Evolutionary conservation across 2,329 filamentous ascomycete genomes (phyloP), one percentile per base, ranked within the genome.

Genomic region (Aspergillus aculeatinus): DNA sequence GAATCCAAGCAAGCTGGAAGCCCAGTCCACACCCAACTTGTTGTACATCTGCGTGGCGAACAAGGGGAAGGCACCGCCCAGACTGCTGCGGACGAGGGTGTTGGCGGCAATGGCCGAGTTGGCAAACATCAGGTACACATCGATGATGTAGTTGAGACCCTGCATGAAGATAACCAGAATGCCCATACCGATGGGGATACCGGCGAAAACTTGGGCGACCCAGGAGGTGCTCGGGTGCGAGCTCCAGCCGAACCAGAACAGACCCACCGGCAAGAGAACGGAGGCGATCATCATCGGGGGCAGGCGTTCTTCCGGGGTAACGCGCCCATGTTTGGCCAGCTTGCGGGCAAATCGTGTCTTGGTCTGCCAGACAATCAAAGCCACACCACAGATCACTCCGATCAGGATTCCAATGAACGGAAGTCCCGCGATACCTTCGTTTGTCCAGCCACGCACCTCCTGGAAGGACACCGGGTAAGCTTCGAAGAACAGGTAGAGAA

Each of bases 161-260:
- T 75, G 72, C 65, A 76, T 68, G 75, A 75, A 81, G 58, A 69
- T 77, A 23, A 82, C 72, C 58, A 76, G 68, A 57, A 75, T 71
- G 4, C 74, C 74, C 61, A 77, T 76, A 0, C 80, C 81, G 25
- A 80, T 73, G 44, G 74, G 73, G 0, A 80, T 65, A 2, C 76
- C 78, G 4, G 77, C 72, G 3, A 81, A 66, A 1, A 80, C 77
- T 44, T 80, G 78, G 1, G 77, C 74, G 16, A 80, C 75, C 79
- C 79, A 82, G 12, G 70, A 74, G 35, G 79, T 76, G 31, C 72
- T 61, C 3, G 71, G 70, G 52, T 71, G 73, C 0, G 76, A 77
- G 9, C 75, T 75, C 81, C 81, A 83, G 14, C 75, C 79, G 60
- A 81, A 81, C 76, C 78, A 80, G 64, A 81, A 81, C 5, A 82